Conservation (phyloP, 2,329 filamentous ascomycete genomes). For the Colletotrichum destructivum region DNA sequence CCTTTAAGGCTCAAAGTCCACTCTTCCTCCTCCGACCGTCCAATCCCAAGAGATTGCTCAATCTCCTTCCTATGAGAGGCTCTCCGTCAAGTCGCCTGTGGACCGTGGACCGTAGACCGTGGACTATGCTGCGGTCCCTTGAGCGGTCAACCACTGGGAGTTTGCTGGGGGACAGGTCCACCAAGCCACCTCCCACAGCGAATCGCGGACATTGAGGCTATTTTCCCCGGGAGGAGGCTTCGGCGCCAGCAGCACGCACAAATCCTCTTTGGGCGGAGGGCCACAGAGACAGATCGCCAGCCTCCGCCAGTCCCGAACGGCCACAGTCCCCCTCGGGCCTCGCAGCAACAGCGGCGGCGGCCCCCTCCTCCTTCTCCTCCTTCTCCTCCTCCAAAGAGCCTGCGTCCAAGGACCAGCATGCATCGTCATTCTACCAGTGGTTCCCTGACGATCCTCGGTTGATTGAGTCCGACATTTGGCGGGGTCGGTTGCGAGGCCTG, state of each 20-base stretch:
- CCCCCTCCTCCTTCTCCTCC: neutral
- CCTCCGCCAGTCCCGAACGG: neutral
- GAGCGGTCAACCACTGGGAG: conserved; percentile 40
- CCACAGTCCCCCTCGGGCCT: neutral
- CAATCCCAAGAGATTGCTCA: conserved; percentile 51
- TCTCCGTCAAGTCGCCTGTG: conserved; percentile 29
- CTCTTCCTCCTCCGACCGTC: conserved; percentile 38
- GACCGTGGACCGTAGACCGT: too few relatives aligned
- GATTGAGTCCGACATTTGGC: neutral
- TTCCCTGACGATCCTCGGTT: neutral
- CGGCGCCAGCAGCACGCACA: conserved; percentile 11
- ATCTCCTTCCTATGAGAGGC: conserved; percentile 51
- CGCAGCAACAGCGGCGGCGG: neutral
- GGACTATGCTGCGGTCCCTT: neutral
- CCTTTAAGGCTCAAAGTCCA: too few relatives aligned
- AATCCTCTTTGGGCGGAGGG: conserved; percentile 15
- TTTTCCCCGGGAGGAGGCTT: conserved; percentile 25
- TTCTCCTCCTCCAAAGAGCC: too few relatives aligned
- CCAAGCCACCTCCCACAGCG: conserved; percentile 39
- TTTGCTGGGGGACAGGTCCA: conserved; percentile 34
- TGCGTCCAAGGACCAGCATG: neutral
- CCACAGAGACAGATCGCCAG: conserved; percentile 2
- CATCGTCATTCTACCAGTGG: neutral
- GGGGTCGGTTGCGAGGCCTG: neutral
- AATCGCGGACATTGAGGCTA: conserved; percentile 46